Conservation (phyloP, 768 basidiomycete species). For the Lentinula sp. region DNA sequence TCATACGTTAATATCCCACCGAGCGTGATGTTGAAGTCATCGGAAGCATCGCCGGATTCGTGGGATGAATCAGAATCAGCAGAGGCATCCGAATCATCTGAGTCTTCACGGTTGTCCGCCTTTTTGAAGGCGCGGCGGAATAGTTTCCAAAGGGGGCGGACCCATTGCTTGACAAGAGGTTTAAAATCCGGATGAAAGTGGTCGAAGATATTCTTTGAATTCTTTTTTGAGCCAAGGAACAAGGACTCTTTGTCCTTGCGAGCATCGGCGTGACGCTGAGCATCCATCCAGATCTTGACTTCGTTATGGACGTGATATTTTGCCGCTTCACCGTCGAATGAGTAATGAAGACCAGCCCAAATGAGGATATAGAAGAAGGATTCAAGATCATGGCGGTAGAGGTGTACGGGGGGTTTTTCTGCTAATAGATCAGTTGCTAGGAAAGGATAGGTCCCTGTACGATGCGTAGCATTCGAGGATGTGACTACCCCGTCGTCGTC, state of each 20-base stretch:
- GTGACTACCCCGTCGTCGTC: neutral
- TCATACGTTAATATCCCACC: too few relatives aligned
- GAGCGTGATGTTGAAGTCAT: too few relatives aligned
- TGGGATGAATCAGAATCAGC: too few relatives aligned
- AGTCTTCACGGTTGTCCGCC: neutral
- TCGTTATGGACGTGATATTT: too few relatives aligned
- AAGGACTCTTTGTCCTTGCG: too few relatives aligned
- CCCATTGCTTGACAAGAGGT: neutral
- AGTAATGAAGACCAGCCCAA: neutral
- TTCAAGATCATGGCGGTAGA: slow-evolving; percentile 7
- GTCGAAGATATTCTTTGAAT: neutral
- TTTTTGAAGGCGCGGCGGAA: neutral
- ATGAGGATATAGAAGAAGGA: slow-evolving; percentile 5
- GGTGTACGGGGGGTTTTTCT: neutral
- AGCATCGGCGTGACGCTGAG: too few relatives aligned
- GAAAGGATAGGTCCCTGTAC: slow-evolving; percentile 11
- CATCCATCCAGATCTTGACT: too few relatives aligned
- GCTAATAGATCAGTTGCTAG: slow-evolving; percentile 8
- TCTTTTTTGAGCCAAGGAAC: too few relatives aligned
- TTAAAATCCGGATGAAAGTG: neutral
- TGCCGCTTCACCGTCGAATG: neutral
- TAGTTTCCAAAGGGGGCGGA: neutral
- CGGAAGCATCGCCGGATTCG: too few relatives aligned
- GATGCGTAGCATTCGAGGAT: neutral
- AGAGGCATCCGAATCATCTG: too few relatives aligned